Percentiles rank a stretch among this genome's conserved stretches.
These are phyloP conservation scores for Calocybe gambosa DNA, from an alignment of 1,284 basidiomycete genomes.

Conservation along the genomic window DNA sequence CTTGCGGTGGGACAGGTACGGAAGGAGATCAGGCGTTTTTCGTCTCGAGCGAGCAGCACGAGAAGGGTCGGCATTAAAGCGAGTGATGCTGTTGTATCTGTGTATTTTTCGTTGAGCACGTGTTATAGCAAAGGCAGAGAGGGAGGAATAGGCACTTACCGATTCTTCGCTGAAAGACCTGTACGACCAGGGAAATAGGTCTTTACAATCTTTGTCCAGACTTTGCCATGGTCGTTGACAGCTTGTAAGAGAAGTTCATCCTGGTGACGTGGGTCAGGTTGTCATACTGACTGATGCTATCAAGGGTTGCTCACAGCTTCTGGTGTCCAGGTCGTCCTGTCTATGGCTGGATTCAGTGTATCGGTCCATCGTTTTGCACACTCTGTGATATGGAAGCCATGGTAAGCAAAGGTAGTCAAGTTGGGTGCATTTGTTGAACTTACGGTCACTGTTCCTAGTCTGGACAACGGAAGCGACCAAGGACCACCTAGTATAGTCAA, in stretches of 20 bases:
- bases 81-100: constrained; percentile 42
- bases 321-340: constrained; percentile 48
- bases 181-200: constrained; percentile 52
- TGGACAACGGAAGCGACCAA: constrained; percentile 46
- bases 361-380: constrained; percentile 57
- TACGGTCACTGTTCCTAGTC: constrained; percentile 51
- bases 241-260: constrained; percentile 46
- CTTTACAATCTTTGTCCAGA: constrained; percentile 54
- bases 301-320: constrained; percentile 34
- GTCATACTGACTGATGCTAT: constrained; percentile 4
- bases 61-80: constrained; percentile 33
- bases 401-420: constrained; percentile 12
- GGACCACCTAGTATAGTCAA: constrained; percentile 38
- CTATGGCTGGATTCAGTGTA: constrained; percentile 50
- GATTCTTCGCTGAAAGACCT: constrained; percentile 52
- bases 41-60: constrained; percentile 28
- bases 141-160: constrained; percentile 29
- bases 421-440: constrained; percentile 18
- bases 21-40: constrained; percentile 27
- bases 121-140: not conserved
- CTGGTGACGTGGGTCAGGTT: constrained; percentile 23
- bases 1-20: constrained; percentile 27
- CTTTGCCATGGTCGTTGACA: constrained; percentile 47
- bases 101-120: not conserved
- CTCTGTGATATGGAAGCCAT: constrained; percentile 27